These are phyloP conservation scores for Vigna reflexopilosa DNA, from an alignment of 306 rosid genomes.

Conservation along the genomic window DNA sequence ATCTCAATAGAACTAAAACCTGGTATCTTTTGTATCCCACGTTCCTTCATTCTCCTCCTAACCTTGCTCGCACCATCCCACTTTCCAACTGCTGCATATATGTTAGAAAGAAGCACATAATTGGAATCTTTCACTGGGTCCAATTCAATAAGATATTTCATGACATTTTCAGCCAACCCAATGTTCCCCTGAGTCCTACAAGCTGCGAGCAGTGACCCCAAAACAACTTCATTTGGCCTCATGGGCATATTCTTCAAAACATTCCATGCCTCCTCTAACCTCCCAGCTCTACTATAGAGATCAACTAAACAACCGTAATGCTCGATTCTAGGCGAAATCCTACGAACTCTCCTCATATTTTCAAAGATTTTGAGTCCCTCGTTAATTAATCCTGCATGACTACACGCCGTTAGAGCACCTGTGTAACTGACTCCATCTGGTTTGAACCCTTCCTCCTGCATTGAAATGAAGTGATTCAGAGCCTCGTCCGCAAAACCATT, in stretches of 20 bases:
- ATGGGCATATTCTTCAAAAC: constrained; percentile 75
- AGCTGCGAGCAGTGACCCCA: constrained; percentile 92
- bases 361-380: constrained; percentile 71
- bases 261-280: constrained; percentile 72
- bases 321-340: constrained; percentile 70
- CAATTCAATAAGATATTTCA: constrained; percentile 58
- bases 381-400: constrained; percentile 79
- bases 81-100: constrained; percentile 75
- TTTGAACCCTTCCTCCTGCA: constrained; percentile 76
- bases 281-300: constrained; percentile 86
- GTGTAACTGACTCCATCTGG: constrained; percentile 86
- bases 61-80: constrained; percentile 85
- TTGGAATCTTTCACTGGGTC: constrained; percentile 76
- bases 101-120: constrained; percentile 86
- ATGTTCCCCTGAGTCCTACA: constrained; percentile 78
- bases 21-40: constrained; percentile 73
- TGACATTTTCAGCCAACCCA: constrained; percentile 76
- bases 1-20: constrained; percentile 84
- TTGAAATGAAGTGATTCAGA: constrained; percentile 58
- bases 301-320: constrained; percentile 92
- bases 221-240: constrained; percentile 85
- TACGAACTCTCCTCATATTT: constrained; percentile 60
- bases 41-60: constrained; percentile 73
- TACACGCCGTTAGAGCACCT: constrained; percentile 85
- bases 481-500: constrained; percentile 84